These are phyloP conservation scores for Naganishia friedmannii DNA, from an alignment of 768 basidiomycete genomes.

Conservation along the genomic window DNA sequence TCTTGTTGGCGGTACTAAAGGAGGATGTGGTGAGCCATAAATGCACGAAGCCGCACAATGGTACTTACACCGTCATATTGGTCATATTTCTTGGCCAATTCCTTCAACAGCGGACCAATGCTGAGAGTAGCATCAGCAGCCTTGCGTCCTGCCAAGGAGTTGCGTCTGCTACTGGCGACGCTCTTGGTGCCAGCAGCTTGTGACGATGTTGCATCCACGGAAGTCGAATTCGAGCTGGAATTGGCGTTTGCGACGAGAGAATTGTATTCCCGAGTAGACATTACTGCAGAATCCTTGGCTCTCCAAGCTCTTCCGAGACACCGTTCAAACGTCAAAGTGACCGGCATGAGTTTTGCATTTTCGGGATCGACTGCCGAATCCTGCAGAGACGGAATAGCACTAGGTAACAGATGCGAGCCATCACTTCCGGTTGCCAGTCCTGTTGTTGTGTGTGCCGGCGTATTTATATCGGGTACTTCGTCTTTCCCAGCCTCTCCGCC, in stretches of 20 bases:
- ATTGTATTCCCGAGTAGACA: conserved; percentile 15
- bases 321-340: conserved; percentile 45
- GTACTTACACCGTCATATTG: conserved; percentile 72
- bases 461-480: neutral
- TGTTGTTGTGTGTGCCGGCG: conserved; percentile 21
- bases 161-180: conserved; percentile 19
- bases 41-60: neutral
- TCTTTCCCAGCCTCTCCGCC: neutral
- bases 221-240: neutral
- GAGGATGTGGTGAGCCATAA: neutral
- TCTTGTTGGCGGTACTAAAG: conserved; percentile 80
- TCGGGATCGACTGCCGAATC: conserved; percentile 45
- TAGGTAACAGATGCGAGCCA: conserved; percentile 26
- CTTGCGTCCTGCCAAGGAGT: conserved; percentile 29
- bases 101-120: conserved; percentile 57
- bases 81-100: conserved; percentile 79
- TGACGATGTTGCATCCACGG: no score
- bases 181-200: conserved; percentile 34
- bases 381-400: conserved; percentile 44
- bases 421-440: conserved; percentile 22
- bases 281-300: conserved; percentile 47
- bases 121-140: conserved; percentile 37
- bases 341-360: conserved; percentile 44
- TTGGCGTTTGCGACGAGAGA: conserved; percentile 16
- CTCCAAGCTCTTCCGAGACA: conserved; percentile 45